These are phyloP conservation scores for Cercospora sp. DNA, from an alignment of 2,329 filamentous ascomycete species.

Conservation along the genomic window DNA sequence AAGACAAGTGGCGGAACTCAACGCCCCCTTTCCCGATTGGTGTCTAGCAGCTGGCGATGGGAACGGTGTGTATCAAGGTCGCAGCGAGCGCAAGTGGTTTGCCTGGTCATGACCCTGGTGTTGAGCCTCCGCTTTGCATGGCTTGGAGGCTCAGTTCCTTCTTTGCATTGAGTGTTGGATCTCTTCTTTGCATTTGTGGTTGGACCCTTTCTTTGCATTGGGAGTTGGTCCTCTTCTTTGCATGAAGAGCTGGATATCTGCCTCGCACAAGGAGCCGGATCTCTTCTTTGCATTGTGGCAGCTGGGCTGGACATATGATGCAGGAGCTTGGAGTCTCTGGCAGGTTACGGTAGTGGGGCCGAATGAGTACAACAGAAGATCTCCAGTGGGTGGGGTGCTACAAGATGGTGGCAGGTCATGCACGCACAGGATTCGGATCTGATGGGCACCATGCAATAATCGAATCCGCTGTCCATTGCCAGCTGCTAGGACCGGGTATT, in stretches of 20 bases:
- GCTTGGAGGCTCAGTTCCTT: neutral
- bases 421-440: neutral
- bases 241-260: neutral
- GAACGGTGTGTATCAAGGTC: neutral
- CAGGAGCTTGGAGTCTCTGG: neutral
- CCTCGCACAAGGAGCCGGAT: neutral
- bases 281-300: neutral
- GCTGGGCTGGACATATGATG: neutral
- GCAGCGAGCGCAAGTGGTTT: neutral
- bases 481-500: neutral
- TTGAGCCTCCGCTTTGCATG: neutral
- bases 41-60: neutral
- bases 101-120: neutral
- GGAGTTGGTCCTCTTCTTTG: neutral
- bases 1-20: conserved; percentile 8
- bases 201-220: neutral
- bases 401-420: neutral
- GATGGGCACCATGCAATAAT: neutral
- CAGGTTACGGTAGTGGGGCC: neutral
- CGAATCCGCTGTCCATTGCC: neutral
- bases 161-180: neutral
- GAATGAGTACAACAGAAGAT: neutral
- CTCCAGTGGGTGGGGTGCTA: neutral
- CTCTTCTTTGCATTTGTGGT: neutral
- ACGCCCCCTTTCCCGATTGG: conserved; percentile 7